Evolutionary conservation across 2,329 filamentous ascomycete species (phyloP).

Genomic region (Botryosphaeria agaves): DNA sequence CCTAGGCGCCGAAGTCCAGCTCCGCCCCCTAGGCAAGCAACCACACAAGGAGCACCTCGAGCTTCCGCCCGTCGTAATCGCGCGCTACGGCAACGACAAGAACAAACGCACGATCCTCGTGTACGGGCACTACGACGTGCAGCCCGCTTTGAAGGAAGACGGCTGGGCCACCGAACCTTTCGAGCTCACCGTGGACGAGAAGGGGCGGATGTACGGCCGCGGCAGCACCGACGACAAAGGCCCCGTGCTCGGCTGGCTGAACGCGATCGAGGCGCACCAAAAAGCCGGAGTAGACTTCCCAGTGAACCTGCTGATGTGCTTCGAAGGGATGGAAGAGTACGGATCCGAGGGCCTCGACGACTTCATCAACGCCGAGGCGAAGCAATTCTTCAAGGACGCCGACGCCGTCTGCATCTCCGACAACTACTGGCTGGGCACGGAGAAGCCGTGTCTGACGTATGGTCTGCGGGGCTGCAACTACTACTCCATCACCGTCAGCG

Average conservation of each 20-base stretch:
- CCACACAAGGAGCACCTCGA: constrained; percentile 79
- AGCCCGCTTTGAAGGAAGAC: constrained; percentile 82
- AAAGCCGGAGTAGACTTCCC: constrained; percentile 89
- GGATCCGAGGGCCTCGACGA: constrained; percentile 93
- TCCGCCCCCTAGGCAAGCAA: constrained; percentile 78
- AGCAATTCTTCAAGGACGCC: constrained; percentile 86
- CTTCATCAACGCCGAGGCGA: constrained; percentile 78
- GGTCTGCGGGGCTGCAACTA: constrained; percentile 96
- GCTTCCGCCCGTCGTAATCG: constrained; percentile 82
- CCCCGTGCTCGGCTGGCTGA: constrained; percentile 90
- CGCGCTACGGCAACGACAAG: constrained; percentile 79
- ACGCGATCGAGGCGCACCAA: constrained; percentile 94
- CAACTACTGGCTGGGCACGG: constrained; percentile 98
- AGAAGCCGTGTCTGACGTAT: constrained; percentile 96
- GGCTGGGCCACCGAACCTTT: constrained; percentile 96
- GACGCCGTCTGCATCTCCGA: constrained; percentile 97
- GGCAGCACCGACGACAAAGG: constrained; percentile 97
- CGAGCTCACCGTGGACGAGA: constrained; percentile 67
- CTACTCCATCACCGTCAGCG: constrained; percentile 81
- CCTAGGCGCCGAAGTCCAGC: constrained; percentile 75
- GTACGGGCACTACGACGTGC: constrained; percentile 97
- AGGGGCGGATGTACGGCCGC: constrained; percentile 90
- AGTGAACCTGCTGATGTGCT: constrained; percentile 97
- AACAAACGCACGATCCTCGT: constrained; percentile 91
- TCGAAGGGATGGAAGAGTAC: constrained; percentile 99